Evolutionary conservation across 2,329 filamentous ascomycete genomes (phyloP).

Genomic region (Trichoderma simmonsii): DNA sequence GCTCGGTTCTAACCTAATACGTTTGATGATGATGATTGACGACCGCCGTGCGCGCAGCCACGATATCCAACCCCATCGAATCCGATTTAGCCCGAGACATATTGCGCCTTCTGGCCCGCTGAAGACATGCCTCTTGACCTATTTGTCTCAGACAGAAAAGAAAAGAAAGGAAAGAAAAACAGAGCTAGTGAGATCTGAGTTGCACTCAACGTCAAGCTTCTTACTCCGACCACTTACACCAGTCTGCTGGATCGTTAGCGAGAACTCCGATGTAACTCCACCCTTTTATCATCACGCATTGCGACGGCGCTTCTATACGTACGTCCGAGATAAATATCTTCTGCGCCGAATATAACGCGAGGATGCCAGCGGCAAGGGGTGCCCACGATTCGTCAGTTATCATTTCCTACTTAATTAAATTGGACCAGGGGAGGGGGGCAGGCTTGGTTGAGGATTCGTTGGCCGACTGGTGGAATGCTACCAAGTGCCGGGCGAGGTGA

Average conservation of each 20-base stretch:
- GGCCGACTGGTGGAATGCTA: background rate
- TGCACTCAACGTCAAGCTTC: background rate
- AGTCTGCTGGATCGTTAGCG: background rate
- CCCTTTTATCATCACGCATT: background rate
- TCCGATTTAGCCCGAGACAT: background rate
- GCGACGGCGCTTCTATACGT: background rate
- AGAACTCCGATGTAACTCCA: background rate
- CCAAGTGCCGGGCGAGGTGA: background rate
- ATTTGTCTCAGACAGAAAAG: background rate
- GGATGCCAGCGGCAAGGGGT: background rate
- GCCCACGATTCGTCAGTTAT: background rate
- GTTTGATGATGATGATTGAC: background rate
- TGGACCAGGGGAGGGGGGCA: background rate
- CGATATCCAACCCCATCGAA: background rate
- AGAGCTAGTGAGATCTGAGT: background rate
- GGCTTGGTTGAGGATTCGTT: background rate
- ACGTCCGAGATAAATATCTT: no score
- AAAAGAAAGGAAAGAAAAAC: background rate
- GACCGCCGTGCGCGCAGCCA: background rate
- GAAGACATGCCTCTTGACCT: background rate
- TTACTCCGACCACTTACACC: background rate
- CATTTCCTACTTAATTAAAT: background rate
- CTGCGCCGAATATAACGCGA: background rate
- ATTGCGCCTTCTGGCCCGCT: background rate
- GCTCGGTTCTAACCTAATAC: background rate